These are phyloP conservation scores for Collybiopsis luxurians DNA, from an alignment of 768 basidiomycete species.

Conservation along the genomic window DNA sequence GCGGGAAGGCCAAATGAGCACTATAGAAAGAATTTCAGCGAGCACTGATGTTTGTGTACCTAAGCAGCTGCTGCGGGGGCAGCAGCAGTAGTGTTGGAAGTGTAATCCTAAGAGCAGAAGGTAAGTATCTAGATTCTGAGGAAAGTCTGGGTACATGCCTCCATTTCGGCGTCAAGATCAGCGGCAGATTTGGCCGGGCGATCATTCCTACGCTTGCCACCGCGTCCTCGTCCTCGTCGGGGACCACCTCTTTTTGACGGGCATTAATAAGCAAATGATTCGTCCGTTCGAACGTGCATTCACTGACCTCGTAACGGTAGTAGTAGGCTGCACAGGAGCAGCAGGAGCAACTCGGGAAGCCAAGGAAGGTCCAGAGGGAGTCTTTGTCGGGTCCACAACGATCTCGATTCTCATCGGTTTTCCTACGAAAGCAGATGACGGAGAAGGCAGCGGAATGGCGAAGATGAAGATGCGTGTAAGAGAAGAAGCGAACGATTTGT, in stretches of 20 bases:
- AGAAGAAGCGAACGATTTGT: conserved; percentile 31
- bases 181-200: conserved; percentile 79
- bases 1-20: background rate
- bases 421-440: conserved; percentile 26
- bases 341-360: conserved; percentile 77
- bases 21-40: background rate
- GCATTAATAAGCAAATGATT: background rate
- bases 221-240: conserved; percentile 46
- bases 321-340: conserved; percentile 27
- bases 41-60: background rate
- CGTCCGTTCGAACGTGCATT: background rate
- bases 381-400: conserved; percentile 80
- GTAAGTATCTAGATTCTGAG: background rate
- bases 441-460: conserved; percentile 28
- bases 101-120: conserved; percentile 6
- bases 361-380: conserved; percentile 55
- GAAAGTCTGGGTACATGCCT: conserved; percentile 42
- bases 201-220: conserved; percentile 47
- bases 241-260: conserved; percentile 22
- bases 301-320: conserved; percentile 27
- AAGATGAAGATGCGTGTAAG: conserved; percentile 24
- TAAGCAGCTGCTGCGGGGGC: conserved; percentile 4
- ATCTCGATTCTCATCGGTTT: conserved; percentile 54
- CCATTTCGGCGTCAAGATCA: conserved; percentile 98
- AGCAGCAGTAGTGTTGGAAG: background rate